Evolutionary conservation across 176 grass and related monocot species (phyloP).

Genomic region (Chloris gayana): DNA sequence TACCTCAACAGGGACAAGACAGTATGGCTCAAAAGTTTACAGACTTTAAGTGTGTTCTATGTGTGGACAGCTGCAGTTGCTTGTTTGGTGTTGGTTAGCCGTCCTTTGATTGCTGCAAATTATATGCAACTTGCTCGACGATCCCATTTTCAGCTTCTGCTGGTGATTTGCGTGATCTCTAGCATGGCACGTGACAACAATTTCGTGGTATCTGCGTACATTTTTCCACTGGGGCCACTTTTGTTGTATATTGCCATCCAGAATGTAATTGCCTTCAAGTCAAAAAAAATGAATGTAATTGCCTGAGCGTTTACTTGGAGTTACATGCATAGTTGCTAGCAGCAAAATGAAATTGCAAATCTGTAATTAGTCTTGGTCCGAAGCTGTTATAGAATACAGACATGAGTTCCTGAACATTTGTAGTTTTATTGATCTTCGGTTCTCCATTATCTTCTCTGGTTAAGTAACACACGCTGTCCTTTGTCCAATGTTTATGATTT

Average conservation of each 20-base stretch:
- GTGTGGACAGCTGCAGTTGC: neutral
- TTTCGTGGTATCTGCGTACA: conserved; percentile 6
- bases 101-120: conserved; percentile 4
- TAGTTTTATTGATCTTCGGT: neutral
- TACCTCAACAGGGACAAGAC: neutral
- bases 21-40: neutral
- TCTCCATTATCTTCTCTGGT: neutral
- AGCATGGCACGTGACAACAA: conserved; percentile 18
- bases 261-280: too few species aligned
- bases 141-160: conserved; percentile 3
- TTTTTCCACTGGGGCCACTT: conserved; percentile 15
- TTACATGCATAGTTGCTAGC: too few species aligned
- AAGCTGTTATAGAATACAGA: neutral
- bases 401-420: neutral
- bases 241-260: too few species aligned
- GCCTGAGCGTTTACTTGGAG: too few species aligned
- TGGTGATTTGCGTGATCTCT: conserved; percentile 12
- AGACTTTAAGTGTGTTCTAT: neutral
- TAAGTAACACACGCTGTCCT: neutral
- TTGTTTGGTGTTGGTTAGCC: neutral
- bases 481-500: neutral
- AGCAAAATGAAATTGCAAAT: too few species aligned
- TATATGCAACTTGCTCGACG: conserved; percentile 10
- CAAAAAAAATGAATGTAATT: too few species aligned
- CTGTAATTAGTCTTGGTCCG: too few species aligned